Evolutionary conservation across 202 grass and related monocot species (phyloP), one percentile per base, ranked within the genome.

Genomic region (Elaeis oleifera): DNA sequence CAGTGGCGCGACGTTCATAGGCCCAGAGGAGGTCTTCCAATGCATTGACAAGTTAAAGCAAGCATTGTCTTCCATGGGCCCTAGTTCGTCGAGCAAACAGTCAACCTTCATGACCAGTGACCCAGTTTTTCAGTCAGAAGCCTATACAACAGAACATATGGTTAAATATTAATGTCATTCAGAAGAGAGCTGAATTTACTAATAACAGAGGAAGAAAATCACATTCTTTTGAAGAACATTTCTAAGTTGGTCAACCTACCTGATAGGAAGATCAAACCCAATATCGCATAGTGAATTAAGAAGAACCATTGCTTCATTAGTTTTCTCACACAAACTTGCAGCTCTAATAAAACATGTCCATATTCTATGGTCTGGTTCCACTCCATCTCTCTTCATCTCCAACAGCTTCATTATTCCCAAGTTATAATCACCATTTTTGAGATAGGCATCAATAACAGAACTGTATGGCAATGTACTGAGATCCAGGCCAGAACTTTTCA

Each of bases 271-370:
- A 72, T 83, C 91, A 81, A 96, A 96, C 71, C 81, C 91, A 70
- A 72, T 85, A 64, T 88, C 79, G 25, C 59, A 60, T 75, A 96
- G 73, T 64, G 87, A 72, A 16, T 80, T 78, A 61, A 96, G 79
- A 69, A 96, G 91, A 71, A 88, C 70, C 60, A 88, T 64, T 7
- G 81, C 79, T 58, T 89, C 78, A 75, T 83, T 79, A 78, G 60
- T 85, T 56, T 74, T 68, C 63, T 96, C 74, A 24, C 87, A 96
- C 61, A 96, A 79, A 89, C 87, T 96, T 71, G 91, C 84, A 55
- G 91, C 91, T 44, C 91, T 85, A 49, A 96, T 80, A 65, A 90
- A 96, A 76, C 87, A 85, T 78, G 84, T 96, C 91, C 91, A 96
- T 74, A 96, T 83, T 67, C 79, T 86, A 81, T 96, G 87, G 56